A percentile compares a stretch with the other conserved stretches of the same genome.
phyloP scores from a whole-genome alignment of 805 yeast genomes.

The Wickerhamomyces canadensis region DNA sequence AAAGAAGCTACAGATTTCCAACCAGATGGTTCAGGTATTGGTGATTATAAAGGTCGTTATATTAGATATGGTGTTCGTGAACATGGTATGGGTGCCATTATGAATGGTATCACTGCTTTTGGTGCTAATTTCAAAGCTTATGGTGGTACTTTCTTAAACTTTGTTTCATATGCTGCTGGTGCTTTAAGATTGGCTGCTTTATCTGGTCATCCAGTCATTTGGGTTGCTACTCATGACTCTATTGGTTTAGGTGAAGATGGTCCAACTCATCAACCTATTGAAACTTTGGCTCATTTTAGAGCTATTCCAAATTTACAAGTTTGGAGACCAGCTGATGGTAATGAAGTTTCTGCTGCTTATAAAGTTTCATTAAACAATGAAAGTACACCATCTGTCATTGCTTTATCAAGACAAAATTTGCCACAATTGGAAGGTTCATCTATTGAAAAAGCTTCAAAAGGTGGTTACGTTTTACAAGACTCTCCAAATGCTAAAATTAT shows the following conservation, averaged over 20 bases:
- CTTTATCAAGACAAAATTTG: slow-evolving; percentile 79
- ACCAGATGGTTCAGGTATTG: slow-evolving; percentile 72
- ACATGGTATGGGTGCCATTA: slow-evolving; percentile 98
- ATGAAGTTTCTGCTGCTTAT: slow-evolving; percentile 83
- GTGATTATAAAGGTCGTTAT: slow-evolving; percentile 88
- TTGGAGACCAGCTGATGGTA: slow-evolving; percentile 94
- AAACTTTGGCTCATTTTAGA: slow-evolving; percentile 81
- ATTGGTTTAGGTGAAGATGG: slow-evolving; percentile 92
- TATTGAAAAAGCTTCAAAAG: slow-evolving; percentile 86
- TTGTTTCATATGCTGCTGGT: slow-evolving; percentile 79
- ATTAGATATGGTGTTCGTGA: slow-evolving; percentile 98
- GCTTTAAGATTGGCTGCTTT: slow-evolving; percentile 82
- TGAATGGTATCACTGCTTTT: slow-evolving; percentile 94
- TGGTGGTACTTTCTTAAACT: slow-evolving; percentile 98
- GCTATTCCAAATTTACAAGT: slow-evolving; percentile 77
- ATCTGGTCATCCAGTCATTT: slow-evolving; percentile 75
- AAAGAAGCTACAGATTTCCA: slow-evolving; percentile 85
- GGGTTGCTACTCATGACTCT: slow-evolving; percentile 90
- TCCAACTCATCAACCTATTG: slow-evolving; percentile 92
- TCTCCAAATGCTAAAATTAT: slow-evolving; percentile 64
- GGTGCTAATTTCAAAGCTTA: slow-evolving; percentile 82
- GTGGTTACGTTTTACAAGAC: slow-evolving; percentile 79
- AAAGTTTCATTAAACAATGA: slow-evolving; percentile 54
- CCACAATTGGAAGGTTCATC: slow-evolving; percentile 93
- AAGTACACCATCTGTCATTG: slow-evolving; percentile 67